Evolutionary conservation across 768 basidiomycete species (phyloP).

Genomic region (Asterophora lycoperdoides): DNA sequence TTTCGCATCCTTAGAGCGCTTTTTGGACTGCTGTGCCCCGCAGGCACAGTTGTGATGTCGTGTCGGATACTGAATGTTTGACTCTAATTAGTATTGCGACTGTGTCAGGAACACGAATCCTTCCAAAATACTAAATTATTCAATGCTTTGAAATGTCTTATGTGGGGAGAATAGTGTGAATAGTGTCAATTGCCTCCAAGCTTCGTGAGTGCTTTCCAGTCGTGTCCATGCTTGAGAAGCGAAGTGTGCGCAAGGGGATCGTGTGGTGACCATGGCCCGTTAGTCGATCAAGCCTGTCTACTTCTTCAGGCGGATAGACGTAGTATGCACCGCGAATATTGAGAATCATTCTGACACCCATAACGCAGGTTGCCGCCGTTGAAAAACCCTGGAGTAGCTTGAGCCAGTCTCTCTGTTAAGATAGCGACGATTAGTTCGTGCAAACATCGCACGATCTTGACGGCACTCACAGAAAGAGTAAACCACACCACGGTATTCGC

Average conservation of each 20-base stretch:
- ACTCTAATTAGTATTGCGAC: too few relatives aligned
- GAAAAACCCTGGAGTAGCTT: constrained; percentile 21
- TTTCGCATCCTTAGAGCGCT: neutral
- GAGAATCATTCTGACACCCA: constrained; percentile 25
- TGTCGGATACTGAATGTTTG: too few relatives aligned
- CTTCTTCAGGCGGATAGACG: constrained; percentile 4
- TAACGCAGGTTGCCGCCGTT: constrained; percentile 21
- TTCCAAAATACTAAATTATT: too few relatives aligned
- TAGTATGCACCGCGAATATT: constrained; percentile 27
- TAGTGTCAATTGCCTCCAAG: neutral
- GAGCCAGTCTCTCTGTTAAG: constrained; percentile 20
- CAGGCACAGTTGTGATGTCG: neutral
- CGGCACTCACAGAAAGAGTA: constrained; percentile 15
- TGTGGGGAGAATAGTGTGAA: neutral
- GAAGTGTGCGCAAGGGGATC: constrained; percentile 5
- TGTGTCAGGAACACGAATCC: too few relatives aligned
- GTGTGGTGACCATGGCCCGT: neutral
- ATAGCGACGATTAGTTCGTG: neutral
- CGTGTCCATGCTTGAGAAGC: neutral
- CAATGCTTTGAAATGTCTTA: too few relatives aligned
- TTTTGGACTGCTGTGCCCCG: constrained; percentile 4
- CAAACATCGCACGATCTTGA: neutral
- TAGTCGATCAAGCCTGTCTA: neutral
- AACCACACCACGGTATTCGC: constrained; percentile 20
- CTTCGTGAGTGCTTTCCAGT: neutral